A percentile compares a stretch with the other conserved stretches of the same genome.
These are phyloP conservation scores for Pezicula radicicola DNA, from an alignment of 2,329 filamentous ascomycete genomes.

Conservation along the genomic window DNA sequence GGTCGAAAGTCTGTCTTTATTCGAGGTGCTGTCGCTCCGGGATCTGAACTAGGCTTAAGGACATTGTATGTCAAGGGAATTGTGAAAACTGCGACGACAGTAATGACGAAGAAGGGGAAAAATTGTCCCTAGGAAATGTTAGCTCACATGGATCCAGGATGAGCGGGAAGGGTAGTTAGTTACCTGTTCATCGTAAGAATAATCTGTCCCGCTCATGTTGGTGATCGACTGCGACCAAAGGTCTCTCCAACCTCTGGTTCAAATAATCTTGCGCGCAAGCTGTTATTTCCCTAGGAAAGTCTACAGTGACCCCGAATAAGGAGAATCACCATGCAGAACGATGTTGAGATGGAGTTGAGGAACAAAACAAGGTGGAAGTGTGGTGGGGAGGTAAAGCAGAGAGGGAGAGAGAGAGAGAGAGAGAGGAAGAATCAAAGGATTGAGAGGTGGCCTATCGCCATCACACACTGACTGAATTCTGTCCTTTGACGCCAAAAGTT, in stretches of 20 bases:
- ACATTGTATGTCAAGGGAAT: slow-evolving; percentile 87
- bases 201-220: slow-evolving; percentile 58
- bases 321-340: no score
- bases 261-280: no score
- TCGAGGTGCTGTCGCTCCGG: slow-evolving; percentile 76
- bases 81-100: slow-evolving; percentile 81
- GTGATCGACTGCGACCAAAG: slow-evolving; percentile 5
- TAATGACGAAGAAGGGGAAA: slow-evolving; percentile 98
- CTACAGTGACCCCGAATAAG: no score
- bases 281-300: no score
- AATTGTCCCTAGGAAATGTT: slow-evolving; percentile 71
- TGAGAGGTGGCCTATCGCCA: no score
- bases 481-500: no score
- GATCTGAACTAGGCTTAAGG: slow-evolving; percentile 71
- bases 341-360: no score
- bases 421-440: no score
- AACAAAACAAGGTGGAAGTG: no score
- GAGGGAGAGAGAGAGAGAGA: no score
- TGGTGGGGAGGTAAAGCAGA: no score
- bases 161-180: slow-evolving; percentile 11
- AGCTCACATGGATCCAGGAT: slow-evolving; percentile 5
- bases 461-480: no score
- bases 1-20: slow-evolving; percentile 81
- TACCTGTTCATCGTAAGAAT: slow-evolving; percentile 95
- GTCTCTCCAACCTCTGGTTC: background rate